Base-by-base conservation (phyloP, 2,329 filamentous ascomycete species). In the Penicillium sclerotigenum region DNA sequence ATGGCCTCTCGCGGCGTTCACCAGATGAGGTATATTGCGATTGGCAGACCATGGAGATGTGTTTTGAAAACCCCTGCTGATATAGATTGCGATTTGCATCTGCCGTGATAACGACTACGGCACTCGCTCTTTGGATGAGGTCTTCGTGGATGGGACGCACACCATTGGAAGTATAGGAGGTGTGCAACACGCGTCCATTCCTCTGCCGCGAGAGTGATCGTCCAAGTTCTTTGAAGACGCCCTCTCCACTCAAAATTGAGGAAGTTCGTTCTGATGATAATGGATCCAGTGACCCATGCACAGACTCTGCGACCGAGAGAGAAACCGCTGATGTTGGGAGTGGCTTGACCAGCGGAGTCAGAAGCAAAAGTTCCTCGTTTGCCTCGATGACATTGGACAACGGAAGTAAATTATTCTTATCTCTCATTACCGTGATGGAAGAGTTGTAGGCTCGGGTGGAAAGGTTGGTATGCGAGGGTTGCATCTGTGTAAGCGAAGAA, bases 41-140 rank as follows among this genome's bases (percentile, higher is more conserved):
- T 56, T 75, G 77, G 75, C 92, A 97, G 75, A 97, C 93, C 88
- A 96, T 94, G 13, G 92, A 88, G 9, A 97, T 90, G 63, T 97
- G 93, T 71, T 97, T 97, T 2, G 93, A 93, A 70, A 97, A 97
- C 0, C 91, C 91, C 48, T 91, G 86, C 71, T 97, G 93, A 69
- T 97, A 97, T 14, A 96, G 77, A 68, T 97, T 97, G 38, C 92
- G 83, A 69, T 96, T 96, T 0, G 92, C 92, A 75, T 97, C 93
- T 10, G 93, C 93, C 0, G 93, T 97, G 31, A 97, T 83, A 48
- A 97, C 87, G 59, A 97, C 88, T 60, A 97, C 91, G 4, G 89
- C 90, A 49, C 88, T 90, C 11, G 92, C 91, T 64, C 91, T 83
- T 62, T 92, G 89, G 70, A 97, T 95, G 18, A 97, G 80, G 60